Evolutionary conservation across 2,329 filamentous ascomycete species (phyloP).

Genomic region (Chaetomiaceae sp.): DNA sequence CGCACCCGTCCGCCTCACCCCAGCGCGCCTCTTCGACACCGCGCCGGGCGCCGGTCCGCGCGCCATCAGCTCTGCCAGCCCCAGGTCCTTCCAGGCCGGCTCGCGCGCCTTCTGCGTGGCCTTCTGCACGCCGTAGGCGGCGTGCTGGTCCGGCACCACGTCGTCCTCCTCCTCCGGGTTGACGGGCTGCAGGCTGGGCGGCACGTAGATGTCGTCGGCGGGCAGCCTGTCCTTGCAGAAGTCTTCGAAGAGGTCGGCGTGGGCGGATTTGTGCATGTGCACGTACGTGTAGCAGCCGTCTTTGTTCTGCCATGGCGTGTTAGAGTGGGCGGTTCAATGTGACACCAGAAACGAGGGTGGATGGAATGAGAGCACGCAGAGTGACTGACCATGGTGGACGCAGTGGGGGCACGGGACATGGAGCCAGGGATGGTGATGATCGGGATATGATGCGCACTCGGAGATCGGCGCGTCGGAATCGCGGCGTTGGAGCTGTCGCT

Average conservation of each 20-base stretch:
- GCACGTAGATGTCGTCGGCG: slow-evolving; percentile 78
- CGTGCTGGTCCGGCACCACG: slow-evolving; percentile 81
- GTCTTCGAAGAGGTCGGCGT: slow-evolving; percentile 75
- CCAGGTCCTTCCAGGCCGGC: slow-evolving; percentile 72
- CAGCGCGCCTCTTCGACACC: slow-evolving; percentile 7
- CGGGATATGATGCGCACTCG: background rate
- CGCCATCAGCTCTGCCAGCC: slow-evolving; percentile 63
- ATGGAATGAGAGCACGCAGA: background rate
- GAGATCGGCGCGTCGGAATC: background rate
- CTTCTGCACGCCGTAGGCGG: slow-evolving; percentile 77
- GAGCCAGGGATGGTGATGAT: background rate
- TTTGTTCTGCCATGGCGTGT: slow-evolving; percentile 48
- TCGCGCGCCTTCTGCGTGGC: slow-evolving; percentile 68
- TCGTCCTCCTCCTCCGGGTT: slow-evolving; percentile 88
- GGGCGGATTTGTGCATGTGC: slow-evolving; percentile 64
- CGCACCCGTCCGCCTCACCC: slow-evolving; percentile 17
- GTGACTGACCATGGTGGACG: slow-evolving; percentile 5
- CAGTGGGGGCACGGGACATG: background rate
- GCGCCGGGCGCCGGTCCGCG: slow-evolving; percentile 43
- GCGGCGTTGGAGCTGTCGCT: background rate
- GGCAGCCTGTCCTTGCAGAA: slow-evolving; percentile 65
- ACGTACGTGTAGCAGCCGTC: slow-evolving; percentile 70
- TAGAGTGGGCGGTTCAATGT: background rate
- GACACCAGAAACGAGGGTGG: no score
- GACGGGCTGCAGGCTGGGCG: slow-evolving; percentile 69